A percentile compares a stretch with the other conserved stretches of the same genome.
These are phyloP conservation scores for Huntiella savannae DNA, from an alignment of 2,329 filamentous ascomycete genomes.

Conservation along the genomic window DNA sequence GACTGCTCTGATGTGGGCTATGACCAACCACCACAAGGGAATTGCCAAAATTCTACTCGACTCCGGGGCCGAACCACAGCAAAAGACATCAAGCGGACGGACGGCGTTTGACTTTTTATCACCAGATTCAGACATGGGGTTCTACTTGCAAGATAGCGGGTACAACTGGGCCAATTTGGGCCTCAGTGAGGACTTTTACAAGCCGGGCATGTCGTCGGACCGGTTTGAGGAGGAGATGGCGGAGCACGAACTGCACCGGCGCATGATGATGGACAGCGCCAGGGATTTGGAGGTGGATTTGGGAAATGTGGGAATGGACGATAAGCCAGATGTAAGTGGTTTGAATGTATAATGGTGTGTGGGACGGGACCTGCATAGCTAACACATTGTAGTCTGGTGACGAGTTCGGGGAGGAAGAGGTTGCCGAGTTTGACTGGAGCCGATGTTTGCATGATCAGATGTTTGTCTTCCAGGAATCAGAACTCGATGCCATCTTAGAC, in stretches of 20 bases:
- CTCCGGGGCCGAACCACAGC: slow-evolving; percentile 83
- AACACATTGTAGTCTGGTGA: slow-evolving; percentile 36
- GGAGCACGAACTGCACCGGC: slow-evolving; percentile 81
- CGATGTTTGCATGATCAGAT: slow-evolving; percentile 92
- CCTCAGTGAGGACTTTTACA: slow-evolving; percentile 83
- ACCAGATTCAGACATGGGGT: slow-evolving; percentile 89
- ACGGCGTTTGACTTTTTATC: slow-evolving; percentile 93
- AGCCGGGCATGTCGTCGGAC: slow-evolving; percentile 76
- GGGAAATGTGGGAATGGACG: slow-evolving; percentile 87
- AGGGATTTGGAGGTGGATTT: slow-evolving; percentile 92
- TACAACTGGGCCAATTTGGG: slow-evolving; percentile 51
- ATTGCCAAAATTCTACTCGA: slow-evolving; percentile 88
- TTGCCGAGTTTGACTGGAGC: slow-evolving; percentile 90
- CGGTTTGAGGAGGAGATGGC: slow-evolving; percentile 94
- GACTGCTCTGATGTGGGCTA: slow-evolving; percentile 98
- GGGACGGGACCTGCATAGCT: neutral
- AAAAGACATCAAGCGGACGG: slow-evolving; percentile 82
- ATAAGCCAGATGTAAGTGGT: slow-evolving; percentile 63
- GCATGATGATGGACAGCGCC: slow-evolving; percentile 99
- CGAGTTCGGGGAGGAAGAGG: slow-evolving; percentile 61
- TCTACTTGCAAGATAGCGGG: slow-evolving; percentile 84
- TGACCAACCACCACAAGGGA: slow-evolving; percentile 93
- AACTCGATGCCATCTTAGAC: slow-evolving; percentile 78
- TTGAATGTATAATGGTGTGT: neutral
- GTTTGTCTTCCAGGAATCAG: slow-evolving; percentile 96